phyloP scores from a whole-genome alignment of 2,329 filamentous ascomycete genomes.

The Xenoacremonium recifei region DNA sequence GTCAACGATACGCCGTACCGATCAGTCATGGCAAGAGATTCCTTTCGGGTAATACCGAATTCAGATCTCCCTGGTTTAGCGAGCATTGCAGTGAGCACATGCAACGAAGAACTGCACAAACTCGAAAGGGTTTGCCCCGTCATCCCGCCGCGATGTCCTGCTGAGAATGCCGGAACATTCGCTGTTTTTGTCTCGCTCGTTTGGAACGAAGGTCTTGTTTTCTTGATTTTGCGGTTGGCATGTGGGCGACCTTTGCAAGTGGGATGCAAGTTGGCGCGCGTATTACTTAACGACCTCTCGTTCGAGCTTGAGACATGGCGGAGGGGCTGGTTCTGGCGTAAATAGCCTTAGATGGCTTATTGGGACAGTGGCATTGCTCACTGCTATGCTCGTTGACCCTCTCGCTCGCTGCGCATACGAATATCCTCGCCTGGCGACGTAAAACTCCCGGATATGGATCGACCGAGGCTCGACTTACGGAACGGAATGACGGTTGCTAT shows the following conservation, averaged over 20 bases:
- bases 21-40: conserved; percentile 19
- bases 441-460: conserved; percentile 28
- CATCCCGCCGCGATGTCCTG: conserved; percentile 1
- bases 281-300: too few species aligned
- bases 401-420: conserved; percentile 14
- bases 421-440: conserved; percentile 20
- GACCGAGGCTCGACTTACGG: conserved; percentile 31
- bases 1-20: conserved; percentile 17
- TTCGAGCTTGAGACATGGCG: too few species aligned
- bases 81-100: conserved; percentile 54
- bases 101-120: conserved; percentile 5
- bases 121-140: background rate
- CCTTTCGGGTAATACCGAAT: conserved; percentile 27
- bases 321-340: too few species aligned
- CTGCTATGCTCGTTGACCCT: conserved; percentile 31
- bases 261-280: background rate
- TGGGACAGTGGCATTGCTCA: conserved; percentile 19
- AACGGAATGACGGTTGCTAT: conserved; percentile 27
- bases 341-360: conserved; percentile 7
- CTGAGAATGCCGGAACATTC: background rate
- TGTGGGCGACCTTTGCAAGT: conserved; percentile 7
- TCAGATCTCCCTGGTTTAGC: conserved; percentile 30
- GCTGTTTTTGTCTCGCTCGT: too few species aligned
- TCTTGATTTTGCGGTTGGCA: conserved; percentile 1
- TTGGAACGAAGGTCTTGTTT: background rate